A percentile compares a stretch with the other conserved stretches of the same genome.
Conservation (phyloP, 106 monocot genomes). For the Ottelia alismoides region DNA sequence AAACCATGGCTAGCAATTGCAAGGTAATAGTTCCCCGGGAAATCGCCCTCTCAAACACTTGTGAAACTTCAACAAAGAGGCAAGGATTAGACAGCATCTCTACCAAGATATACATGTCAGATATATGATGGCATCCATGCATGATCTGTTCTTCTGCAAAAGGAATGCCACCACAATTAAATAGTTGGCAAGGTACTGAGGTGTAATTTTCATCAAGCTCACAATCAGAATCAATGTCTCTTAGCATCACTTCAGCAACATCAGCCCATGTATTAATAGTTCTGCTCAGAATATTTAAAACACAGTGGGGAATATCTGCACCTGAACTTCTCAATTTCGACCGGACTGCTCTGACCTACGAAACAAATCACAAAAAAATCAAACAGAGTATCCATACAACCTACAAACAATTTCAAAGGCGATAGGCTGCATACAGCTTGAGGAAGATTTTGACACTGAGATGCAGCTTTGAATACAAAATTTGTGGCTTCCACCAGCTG, state of each 20-base stretch:
- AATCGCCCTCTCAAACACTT: conserved; percentile 62
- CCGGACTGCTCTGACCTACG: conserved; percentile 72
- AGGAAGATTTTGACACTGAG: conserved; percentile 66
- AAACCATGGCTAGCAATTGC: conserved; percentile 62
- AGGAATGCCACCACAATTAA: conserved; percentile 28
- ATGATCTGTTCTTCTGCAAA: conserved; percentile 36
- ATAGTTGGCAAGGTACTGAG: conserved; percentile 19
- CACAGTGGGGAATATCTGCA: conserved; percentile 49
- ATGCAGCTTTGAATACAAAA: conserved; percentile 73
- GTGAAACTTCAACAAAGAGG: conserved; percentile 72
- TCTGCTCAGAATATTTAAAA: conserved; percentile 61
- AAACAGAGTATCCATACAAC: neutral
- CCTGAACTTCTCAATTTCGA: conserved; percentile 60
- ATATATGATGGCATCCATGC: conserved; percentile 34
- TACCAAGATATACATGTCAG: conserved; percentile 72
- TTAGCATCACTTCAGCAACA: conserved; percentile 61
- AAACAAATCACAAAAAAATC: neutral
- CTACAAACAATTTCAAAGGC: too few relatives aligned
- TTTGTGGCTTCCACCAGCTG: conserved; percentile 45
- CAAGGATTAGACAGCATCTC: conserved; percentile 65
- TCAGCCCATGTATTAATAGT: conserved; percentile 41
- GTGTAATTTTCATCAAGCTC: conserved; percentile 44
- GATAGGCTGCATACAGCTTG: conserved; percentile 58
- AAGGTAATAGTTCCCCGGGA: conserved; percentile 44
- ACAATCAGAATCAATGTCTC: conserved; percentile 72